Evolutionary conservation across 345 rosid genomes (phyloP), one percentile per base, ranked within the genome.

Genomic region (Salix viminalis): DNA sequence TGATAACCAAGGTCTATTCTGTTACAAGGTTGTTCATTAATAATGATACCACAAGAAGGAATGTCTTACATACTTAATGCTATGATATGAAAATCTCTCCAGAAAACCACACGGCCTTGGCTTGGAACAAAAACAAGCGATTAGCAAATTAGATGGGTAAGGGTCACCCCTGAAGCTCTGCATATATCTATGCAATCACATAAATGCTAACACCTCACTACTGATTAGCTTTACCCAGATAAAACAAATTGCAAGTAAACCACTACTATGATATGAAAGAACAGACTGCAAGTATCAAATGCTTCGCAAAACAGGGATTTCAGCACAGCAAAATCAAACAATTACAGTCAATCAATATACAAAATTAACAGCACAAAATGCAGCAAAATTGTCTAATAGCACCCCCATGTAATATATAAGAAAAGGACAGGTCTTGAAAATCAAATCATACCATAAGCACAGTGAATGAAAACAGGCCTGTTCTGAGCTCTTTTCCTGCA

Each of bases 371-470:
- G 75, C 6, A n/a, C 67, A 36, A 37, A 18, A 58, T 16, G 34
- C 41, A 65, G 28, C 28, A 76, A 23, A 36, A 44, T n/a, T 67
- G 54, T 72, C n/a, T 44, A 58, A 12, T 54, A 30, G 21, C 6
- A 26, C 12, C 16, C 58, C 2, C 19, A 30, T 10, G 4, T 26
- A 2, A 62, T 10, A 62, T 2, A 18, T 16, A 13, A 39, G 8
- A 52, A 64, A 37, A n/a, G 12, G 64, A 66, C 64, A 11, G 24
- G 30, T 13, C 67, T 42, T 9, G 6, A 19, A 7, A 73, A 30
- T 24, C 15, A 76, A 14, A 73, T 34, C 84, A 78, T 87, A 91
- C 96, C 96, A 83, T 88, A 88, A 2, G 91, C 96, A 67, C 96
- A 90, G 69, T 90, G 96, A 79, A 90, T 54, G 74, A 86, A 88